Conservation (phyloP, 306 rosid species). For the Hylodesmum podocarpum region DNA sequence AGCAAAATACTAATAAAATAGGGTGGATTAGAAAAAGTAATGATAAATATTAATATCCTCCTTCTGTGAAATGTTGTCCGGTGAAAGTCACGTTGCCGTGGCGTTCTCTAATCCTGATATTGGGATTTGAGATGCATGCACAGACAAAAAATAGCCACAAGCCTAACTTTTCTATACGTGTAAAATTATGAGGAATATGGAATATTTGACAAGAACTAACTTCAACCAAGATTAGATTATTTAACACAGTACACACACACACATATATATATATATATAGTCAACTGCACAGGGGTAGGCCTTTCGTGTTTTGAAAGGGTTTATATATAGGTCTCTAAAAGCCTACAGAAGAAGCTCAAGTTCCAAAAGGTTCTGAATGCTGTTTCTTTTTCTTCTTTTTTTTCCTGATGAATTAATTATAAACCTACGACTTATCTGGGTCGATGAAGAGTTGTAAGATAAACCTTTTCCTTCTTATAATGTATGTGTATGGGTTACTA, state of each 20-base stretch:
- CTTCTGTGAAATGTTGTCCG: neutral
- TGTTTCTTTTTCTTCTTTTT: neutral
- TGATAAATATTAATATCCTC: neutral
- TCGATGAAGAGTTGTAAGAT: too few species aligned
- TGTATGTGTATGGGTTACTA: too few species aligned
- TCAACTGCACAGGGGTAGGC: neutral
- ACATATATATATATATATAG: neutral
- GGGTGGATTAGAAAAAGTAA: neutral
- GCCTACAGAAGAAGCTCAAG: neutral
- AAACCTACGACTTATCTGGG: too few species aligned
- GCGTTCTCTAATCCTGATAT: neutral
- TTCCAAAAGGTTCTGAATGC: constrained; percentile 1
- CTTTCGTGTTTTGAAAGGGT: neutral
- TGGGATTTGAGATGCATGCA: neutral
- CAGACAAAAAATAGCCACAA: neutral
- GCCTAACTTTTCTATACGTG: neutral
- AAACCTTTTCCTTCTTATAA: too few species aligned
- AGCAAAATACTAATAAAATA: neutral
- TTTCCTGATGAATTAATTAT: neutral
- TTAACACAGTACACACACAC: neutral
- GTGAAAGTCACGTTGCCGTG: neutral
- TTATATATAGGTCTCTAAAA: neutral
- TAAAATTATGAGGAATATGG: constrained; percentile 7
- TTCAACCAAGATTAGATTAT: neutral
- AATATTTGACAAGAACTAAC: neutral